phyloP scores from a whole-genome alignment of 2,329 filamentous ascomycete genomes.

The Xylariaceae sp. region DNA sequence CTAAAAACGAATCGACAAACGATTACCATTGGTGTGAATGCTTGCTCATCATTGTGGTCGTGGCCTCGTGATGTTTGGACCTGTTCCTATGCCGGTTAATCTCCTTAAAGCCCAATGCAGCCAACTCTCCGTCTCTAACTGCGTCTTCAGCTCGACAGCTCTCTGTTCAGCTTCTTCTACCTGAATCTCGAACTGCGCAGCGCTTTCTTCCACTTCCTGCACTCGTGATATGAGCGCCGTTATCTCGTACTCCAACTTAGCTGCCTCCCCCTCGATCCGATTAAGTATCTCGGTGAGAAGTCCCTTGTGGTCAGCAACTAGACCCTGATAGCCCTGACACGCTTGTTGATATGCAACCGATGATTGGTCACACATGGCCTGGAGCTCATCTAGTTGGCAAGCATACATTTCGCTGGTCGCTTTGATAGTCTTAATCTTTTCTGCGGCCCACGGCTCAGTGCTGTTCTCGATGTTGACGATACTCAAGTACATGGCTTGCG shows the following conservation, averaged over 20 bases:
- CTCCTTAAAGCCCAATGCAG: constrained; percentile 61
- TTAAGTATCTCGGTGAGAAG: constrained; percentile 67
- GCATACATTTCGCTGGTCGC: constrained; percentile 59
- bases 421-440: constrained; percentile 53
- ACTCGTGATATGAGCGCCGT: constrained; percentile 74
- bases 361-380: constrained; percentile 64
- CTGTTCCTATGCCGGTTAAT: constrained; percentile 56
- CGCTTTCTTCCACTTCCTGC: constrained; percentile 79
- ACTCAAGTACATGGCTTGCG: constrained; percentile 50
- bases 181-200: constrained; percentile 73
- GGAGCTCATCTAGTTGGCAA: constrained; percentile 61
- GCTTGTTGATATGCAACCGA: constrained; percentile 66
- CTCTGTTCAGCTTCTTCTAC: constrained; percentile 66
- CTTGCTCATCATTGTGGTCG: constrained; percentile 19
- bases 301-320: constrained; percentile 65
- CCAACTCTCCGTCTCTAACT: constrained; percentile 62
- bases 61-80: constrained; percentile 50
- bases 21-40: background rate
- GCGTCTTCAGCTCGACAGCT: constrained; percentile 57
- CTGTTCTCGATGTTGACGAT: constrained; percentile 50
- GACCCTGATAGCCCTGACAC: constrained; percentile 62
- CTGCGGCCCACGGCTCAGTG: constrained; percentile 58
- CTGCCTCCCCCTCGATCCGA: constrained; percentile 74
- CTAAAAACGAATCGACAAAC: background rate
- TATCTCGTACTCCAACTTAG: constrained; percentile 90